Percentiles rank a stretch among this genome's conserved stretches.
phyloP scores from a whole-genome alignment of 2,329 filamentous ascomycete genomes.

The Colletotrichum orbiculare region DNA sequence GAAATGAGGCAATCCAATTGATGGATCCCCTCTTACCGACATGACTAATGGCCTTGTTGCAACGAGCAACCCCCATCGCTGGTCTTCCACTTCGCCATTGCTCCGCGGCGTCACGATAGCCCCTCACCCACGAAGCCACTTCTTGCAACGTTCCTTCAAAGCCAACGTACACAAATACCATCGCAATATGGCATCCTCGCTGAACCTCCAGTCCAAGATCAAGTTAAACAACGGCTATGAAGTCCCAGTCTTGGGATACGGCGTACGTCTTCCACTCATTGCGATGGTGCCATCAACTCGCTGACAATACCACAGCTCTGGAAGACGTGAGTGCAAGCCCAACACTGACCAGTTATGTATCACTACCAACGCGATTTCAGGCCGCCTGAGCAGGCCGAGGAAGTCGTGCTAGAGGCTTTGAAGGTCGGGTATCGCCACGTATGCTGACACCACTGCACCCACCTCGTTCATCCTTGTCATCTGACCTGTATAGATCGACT shows the following conservation, averaged over 20 bases:
- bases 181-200: slow-evolving; percentile 53
- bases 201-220: slow-evolving; percentile 58
- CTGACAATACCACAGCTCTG: slow-evolving; percentile 54
- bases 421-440: slow-evolving; percentile 65
- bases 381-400: slow-evolving; percentile 49
- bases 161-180: background rate
- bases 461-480: background rate
- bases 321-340: slow-evolving; percentile 55
- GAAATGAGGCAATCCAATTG: background rate
- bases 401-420: slow-evolving; percentile 57
- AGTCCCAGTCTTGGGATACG: slow-evolving; percentile 64
- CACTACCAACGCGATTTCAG: slow-evolving; percentile 37
- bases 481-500: slow-evolving; percentile 57
- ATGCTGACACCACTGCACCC: slow-evolving; percentile 31
- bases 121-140: background rate
- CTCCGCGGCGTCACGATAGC: background rate
- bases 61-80: slow-evolving; percentile 4
- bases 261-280: slow-evolving; percentile 52
- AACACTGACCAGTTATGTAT: background rate
- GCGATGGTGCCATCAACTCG: slow-evolving; percentile 30
- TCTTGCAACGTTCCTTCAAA: background rate
- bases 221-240: slow-evolving; percentile 67
- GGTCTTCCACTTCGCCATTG: background rate
- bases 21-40: background rate
- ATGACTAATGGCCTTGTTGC: slow-evolving; percentile 32